Percentiles rank a stretch among this genome's conserved stretches.
Evolutionary conservation across 257 asterid species (phyloP).

Genomic region (Henckelia pumila): DNA sequence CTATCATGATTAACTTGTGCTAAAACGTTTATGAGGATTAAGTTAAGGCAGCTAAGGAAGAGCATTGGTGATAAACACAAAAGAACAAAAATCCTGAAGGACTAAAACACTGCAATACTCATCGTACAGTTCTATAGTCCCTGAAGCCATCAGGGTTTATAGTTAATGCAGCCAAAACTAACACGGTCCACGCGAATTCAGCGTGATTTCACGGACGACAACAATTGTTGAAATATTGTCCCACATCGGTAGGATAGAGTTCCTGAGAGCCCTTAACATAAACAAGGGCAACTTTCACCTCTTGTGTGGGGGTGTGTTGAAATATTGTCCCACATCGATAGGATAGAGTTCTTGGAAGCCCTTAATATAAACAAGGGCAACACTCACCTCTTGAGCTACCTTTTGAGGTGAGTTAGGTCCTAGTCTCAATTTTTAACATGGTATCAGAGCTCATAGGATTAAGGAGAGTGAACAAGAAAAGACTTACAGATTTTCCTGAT

Average conservation of each 20-base stretch:
- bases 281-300: too few species aligned
- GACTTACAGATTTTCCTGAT: background rate
- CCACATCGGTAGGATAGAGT: too few species aligned
- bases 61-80: background rate
- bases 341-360: too few species aligned
- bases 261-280: too few species aligned
- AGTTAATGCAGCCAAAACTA: background rate
- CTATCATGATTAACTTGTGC: background rate
- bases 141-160: constrained; percentile 8
- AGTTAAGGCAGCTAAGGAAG: background rate
- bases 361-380: too few species aligned
- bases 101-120: background rate
- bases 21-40: background rate
- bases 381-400: too few species aligned
- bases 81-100: background rate
- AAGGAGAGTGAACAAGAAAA: background rate
- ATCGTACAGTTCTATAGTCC: background rate
- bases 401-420: too few species aligned
- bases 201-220: constrained; percentile 3
- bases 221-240: too few species aligned
- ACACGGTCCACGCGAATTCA: background rate
- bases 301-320: too few species aligned
- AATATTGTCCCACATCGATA: too few species aligned
- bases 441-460: too few species aligned
- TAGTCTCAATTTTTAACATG: too few species aligned